A percentile compares a stretch with the other conserved stretches of the same genome.
These are phyloP conservation scores for Lentinula detonsa DNA, from an alignment of 768 basidiomycete genomes.

Conservation along the genomic window DNA sequence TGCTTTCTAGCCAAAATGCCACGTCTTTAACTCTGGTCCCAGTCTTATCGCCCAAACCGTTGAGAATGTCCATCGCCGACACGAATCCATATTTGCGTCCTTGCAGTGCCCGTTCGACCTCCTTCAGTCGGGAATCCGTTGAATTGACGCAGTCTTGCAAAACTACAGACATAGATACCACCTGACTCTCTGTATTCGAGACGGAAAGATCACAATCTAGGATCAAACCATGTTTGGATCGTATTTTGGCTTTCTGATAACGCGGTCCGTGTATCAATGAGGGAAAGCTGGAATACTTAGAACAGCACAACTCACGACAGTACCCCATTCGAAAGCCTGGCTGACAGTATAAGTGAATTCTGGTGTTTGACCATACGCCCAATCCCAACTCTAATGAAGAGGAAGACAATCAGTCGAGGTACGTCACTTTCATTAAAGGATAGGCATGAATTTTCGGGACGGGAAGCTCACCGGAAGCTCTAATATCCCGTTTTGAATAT, in stretches of 20 bases:
- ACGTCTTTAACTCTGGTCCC: not conserved
- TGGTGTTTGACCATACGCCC: conserved; percentile 90
- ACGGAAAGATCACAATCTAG: conserved; percentile 28
- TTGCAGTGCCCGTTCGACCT: not conserved
- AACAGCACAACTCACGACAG: conserved; percentile 28
- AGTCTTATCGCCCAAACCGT: not conserved
- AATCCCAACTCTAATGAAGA: conserved; percentile 73
- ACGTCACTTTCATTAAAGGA: too few species aligned
- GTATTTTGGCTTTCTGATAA: conserved; percentile 40
- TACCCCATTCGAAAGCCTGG: conserved; percentile 45
- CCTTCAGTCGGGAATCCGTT: not conserved
- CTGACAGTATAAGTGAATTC: conserved; percentile 70
- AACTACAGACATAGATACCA: conserved; percentile 19
- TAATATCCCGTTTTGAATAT: conserved; percentile 62
- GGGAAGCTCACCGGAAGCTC: conserved; percentile 59
- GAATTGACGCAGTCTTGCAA: not conserved
- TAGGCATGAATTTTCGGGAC: not conserved
- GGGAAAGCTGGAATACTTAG: not conserved
- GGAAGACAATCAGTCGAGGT: too few species aligned
- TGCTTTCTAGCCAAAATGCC: not conserved
- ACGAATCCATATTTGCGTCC: not conserved
- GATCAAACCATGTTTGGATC: conserved; percentile 64
- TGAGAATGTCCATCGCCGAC: not conserved
- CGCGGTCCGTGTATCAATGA: not conserved
- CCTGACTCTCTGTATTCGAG: not conserved